These are phyloP conservation scores for Elongisporangium prolatum DNA, from an alignment of 352 stramenopile genomes.

Conservation along the genomic window DNA sequence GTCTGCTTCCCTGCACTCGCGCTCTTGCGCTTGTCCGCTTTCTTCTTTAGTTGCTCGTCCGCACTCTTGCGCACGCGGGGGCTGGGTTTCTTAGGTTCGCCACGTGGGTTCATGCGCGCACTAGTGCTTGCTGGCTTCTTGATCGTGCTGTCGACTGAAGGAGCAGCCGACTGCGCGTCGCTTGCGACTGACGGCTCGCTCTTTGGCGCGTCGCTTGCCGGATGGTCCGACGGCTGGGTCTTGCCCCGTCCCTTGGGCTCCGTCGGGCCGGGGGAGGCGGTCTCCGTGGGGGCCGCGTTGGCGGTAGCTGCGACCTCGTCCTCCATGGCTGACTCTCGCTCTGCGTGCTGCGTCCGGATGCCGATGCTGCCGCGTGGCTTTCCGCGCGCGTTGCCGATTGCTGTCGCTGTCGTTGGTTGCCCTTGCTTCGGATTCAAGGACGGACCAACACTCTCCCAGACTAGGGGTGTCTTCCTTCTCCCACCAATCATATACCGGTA, in stretches of 20 bases:
- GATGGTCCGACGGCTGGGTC: background rate
- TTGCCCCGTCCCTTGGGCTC: background rate
- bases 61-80: slow-evolving; percentile 9
- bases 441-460: background rate
- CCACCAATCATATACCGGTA: background rate
- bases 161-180: background rate
- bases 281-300: background rate
- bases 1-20: slow-evolving; percentile 7
- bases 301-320: background rate
- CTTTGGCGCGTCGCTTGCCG: background rate
- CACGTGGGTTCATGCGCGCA: slow-evolving; percentile 11
- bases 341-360: background rate
- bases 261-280: too few species aligned
- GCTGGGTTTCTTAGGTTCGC: slow-evolving; percentile 14
- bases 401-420: background rate
- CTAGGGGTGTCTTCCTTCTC: background rate
- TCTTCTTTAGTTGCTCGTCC: slow-evolving; percentile 9
- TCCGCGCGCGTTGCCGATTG: background rate
- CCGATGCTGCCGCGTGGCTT: background rate
- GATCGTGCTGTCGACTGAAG: slow-evolving; percentile 1
- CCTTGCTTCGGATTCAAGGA: background rate
- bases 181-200: background rate
- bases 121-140: slow-evolving; percentile 12
- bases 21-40: slow-evolving; percentile 7
- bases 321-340: background rate